Percentiles rank a stretch among this genome's conserved stretches.
phyloP scores from a whole-genome alignment of 2,329 filamentous ascomycete species.

The Epichloe brachyelytri region DNA sequence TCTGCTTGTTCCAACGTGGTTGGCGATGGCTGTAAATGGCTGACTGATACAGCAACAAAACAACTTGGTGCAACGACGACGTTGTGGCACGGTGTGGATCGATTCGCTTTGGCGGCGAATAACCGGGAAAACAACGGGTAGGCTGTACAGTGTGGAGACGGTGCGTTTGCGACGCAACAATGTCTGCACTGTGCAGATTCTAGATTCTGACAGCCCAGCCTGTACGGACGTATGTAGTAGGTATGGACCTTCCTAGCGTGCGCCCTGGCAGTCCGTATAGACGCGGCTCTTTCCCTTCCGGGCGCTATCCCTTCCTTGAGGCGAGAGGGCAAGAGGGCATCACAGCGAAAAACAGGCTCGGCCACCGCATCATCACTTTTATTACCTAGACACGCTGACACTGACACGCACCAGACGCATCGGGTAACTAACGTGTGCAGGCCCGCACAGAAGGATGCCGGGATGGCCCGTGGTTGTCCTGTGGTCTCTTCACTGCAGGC shows the following conservation, averaged over 20 bases:
- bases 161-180: not conserved
- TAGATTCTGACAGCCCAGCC: too few relatives aligned
- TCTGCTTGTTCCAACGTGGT: not conserved
- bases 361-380: not conserved
- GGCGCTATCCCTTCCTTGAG: not conserved
- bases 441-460: not conserved
- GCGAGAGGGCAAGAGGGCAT: not conserved
- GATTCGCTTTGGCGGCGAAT: not conserved
- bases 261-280: not conserved
- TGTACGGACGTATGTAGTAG: too few relatives aligned
- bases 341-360: not conserved
- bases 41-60: not conserved
- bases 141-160: not conserved
- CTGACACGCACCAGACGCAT: not conserved
- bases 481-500: too few relatives aligned
- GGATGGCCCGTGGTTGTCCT: not conserved
- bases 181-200: not conserved
- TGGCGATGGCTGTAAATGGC: not conserved
- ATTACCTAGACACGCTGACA: not conserved
- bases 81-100: not conserved
- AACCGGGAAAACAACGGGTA: not conserved
- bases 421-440: slow-evolving; percentile 1
- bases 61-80: not conserved
- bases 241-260: not conserved
- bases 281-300: not conserved